Conservation (phyloP, 345 rosid species). For the Mallotus nudiflorus region DNA sequence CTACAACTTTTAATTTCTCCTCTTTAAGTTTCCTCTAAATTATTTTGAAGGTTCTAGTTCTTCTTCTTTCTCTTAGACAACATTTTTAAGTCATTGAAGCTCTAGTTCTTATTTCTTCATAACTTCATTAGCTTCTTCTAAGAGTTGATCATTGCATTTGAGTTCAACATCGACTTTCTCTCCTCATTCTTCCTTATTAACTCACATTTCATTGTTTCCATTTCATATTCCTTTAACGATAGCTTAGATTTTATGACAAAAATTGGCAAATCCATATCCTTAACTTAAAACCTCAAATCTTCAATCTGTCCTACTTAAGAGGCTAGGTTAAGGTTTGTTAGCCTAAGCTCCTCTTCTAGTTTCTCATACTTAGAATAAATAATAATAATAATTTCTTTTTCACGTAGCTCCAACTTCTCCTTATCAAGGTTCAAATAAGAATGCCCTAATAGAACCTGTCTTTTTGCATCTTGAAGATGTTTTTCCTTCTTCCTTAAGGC, state of each 20-base stretch:
- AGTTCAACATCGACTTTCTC: conserved; percentile 45
- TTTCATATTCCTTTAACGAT: conserved; percentile 53
- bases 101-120: conserved; percentile 62
- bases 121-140: conserved; percentile 62
- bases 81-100: conserved; percentile 50
- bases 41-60: conserved; percentile 50
- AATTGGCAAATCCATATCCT: conserved; percentile 54
- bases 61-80: conserved; percentile 59
- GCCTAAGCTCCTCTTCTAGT: conserved; percentile 57
- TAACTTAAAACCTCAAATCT: conserved; percentile 52
- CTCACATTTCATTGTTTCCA: conserved; percentile 50
- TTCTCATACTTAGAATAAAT: conserved; percentile 54
- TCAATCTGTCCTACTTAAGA: conserved; percentile 71
- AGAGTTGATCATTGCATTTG: conserved; percentile 50
- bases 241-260: conserved; percentile 44
- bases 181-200: conserved; percentile 50
- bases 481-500: conserved; percentile 72
- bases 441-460: conserved; percentile 53
- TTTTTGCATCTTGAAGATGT: conserved; percentile 59
- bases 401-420: conserved; percentile 54
- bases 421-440: conserved; percentile 45
- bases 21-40: conserved; percentile 48
- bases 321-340: conserved; percentile 50
- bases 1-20: conserved; percentile 61
- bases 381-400: conserved; percentile 46